Conservation (phyloP, 495 filamentous ascomycete genomes). For the Aspergillus affinis region DNA sequence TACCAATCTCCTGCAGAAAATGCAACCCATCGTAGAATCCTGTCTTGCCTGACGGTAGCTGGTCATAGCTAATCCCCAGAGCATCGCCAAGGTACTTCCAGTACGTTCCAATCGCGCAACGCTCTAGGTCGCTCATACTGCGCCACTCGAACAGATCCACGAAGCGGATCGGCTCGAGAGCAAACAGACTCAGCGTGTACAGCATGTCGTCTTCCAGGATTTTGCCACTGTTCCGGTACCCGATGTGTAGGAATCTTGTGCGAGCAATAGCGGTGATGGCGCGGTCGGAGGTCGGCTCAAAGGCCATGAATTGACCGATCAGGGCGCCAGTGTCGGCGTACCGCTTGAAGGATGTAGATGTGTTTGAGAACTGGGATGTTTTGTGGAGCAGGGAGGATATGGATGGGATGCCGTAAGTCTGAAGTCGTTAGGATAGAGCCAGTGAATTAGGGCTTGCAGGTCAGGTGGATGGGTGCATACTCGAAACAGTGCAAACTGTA, state of each 20-base stretch:
- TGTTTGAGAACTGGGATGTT: conserved; percentile 56
- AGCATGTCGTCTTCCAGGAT: conserved; percentile 65
- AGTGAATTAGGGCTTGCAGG: not conserved
- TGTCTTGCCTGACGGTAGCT: conserved; percentile 29
- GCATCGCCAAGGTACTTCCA: conserved; percentile 64
- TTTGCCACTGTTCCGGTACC: conserved; percentile 54
- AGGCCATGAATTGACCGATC: conserved; percentile 53
- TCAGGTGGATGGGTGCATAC: conserved; percentile 22
- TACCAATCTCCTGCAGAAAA: conserved; percentile 56
- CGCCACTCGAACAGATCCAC: conserved; percentile 61
- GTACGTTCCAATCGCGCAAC: conserved; percentile 59
- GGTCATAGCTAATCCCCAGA: conserved; percentile 54
- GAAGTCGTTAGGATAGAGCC: conserved; percentile 1
- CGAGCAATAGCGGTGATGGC: conserved; percentile 56
- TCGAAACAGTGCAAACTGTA: conserved; percentile 65
- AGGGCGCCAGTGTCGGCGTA: conserved; percentile 63
- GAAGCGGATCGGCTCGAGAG: conserved; percentile 57
- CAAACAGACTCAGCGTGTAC: conserved; percentile 63
- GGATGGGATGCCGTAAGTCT: conserved; percentile 67
- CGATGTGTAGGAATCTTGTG: conserved; percentile 64
- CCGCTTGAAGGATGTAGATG: conserved; percentile 53
- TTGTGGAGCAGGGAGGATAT: conserved; percentile 57
- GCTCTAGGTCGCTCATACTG: conserved; percentile 58
- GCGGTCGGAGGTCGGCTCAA: conserved; percentile 49
- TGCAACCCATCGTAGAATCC: conserved; percentile 60